Evolutionary conservation across 78 protist species (phyloP).

Genomic region (Monosiga brevicollis): DNA sequence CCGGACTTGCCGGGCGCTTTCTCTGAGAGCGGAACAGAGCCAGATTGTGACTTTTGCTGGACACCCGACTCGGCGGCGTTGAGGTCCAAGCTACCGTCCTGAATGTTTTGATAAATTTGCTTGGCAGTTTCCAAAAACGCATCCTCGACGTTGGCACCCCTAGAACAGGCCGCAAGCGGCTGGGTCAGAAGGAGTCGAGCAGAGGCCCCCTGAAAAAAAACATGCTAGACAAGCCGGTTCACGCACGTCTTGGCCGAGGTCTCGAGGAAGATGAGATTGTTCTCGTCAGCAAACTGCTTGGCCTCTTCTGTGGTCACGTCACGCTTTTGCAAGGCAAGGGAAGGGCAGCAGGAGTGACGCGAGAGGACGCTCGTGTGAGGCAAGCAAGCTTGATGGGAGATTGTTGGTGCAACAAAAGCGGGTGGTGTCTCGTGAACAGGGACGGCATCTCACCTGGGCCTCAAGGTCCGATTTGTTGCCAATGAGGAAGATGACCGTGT

Average conservation of each 20-base stretch:
- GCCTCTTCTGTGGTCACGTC: conserved; percentile 62
- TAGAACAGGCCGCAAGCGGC: background rate
- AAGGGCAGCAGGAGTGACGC: too few relatives aligned
- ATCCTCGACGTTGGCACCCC: conserved; percentile 61
- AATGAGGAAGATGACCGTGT: conserved; percentile 71
- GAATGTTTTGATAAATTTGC: conserved; percentile 30
- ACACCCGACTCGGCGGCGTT: conserved; percentile 33
- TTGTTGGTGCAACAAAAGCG: too few relatives aligned
- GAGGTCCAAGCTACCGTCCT: conserved; percentile 53
- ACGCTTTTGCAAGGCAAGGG: too few relatives aligned
- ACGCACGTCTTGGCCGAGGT: conserved; percentile 28
- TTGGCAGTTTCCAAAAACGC: conserved; percentile 58
- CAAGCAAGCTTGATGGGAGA: too few relatives aligned
- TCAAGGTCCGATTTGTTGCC: conserved; percentile 90
- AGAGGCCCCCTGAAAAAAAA: background rate
- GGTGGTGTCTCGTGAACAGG: too few relatives aligned
- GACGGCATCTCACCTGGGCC: too few relatives aligned
- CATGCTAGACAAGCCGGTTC: background rate
- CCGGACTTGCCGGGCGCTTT: background rate
- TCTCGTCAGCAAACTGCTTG: conserved; percentile 63
- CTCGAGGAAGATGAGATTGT: conserved; percentile 46
- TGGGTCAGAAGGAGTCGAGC: too few relatives aligned
- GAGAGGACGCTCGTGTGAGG: too few relatives aligned
- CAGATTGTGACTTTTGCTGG: conserved; percentile 12
- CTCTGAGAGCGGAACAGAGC: conserved; percentile 15